Evolutionary conservation across 1,284 basidiomycete genomes (phyloP).

Genomic region (Paramarasmius palmivorus): DNA sequence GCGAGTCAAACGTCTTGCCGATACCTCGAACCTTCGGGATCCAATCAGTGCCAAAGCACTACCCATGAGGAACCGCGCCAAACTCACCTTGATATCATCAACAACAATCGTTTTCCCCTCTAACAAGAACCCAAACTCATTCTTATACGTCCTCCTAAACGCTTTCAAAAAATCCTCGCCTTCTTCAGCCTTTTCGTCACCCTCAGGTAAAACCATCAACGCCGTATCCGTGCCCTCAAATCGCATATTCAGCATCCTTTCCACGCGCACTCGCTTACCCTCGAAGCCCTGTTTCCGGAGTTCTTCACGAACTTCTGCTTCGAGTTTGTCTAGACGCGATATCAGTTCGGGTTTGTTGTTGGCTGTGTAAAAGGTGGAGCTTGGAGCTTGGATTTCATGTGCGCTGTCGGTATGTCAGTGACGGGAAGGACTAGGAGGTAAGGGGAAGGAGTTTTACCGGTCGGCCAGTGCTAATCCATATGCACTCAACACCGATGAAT

Average conservation of each 20-base stretch:
- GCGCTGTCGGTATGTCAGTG: slow-evolving; percentile 51
- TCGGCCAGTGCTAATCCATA: slow-evolving; percentile 91
- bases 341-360: slow-evolving; percentile 55
- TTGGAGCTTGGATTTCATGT: slow-evolving; percentile 86
- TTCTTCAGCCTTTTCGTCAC: slow-evolving; percentile 48
- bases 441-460: slow-evolving; percentile 52
- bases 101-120: slow-evolving; percentile 80
- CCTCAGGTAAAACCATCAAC: slow-evolving; percentile 77
- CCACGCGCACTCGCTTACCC: slow-evolving; percentile 65
- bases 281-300: slow-evolving; percentile 82
- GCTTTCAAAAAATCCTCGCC: slow-evolving; percentile 76
- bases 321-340: slow-evolving; percentile 68
- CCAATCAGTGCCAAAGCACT: background rate
- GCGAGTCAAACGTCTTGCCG: slow-evolving; percentile 86
- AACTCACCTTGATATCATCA: slow-evolving; percentile 85
- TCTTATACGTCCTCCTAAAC: slow-evolving; percentile 77
- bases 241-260: slow-evolving; percentile 89
- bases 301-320: slow-evolving; percentile 62
- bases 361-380: slow-evolving; percentile 70
- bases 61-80: background rate
- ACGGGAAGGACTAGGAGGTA: background rate
- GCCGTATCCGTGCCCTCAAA: slow-evolving; percentile 92
- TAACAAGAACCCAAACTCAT: slow-evolving; percentile 91
- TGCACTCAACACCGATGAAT: slow-evolving; percentile 86
- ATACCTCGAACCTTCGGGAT: slow-evolving; percentile 64